Percentiles rank a stretch among this genome's conserved stretches.
These are phyloP conservation scores for Pneumocystis canis DNA, from an alignment of 1,139 yeast species.

Conservation along the genomic window DNA sequence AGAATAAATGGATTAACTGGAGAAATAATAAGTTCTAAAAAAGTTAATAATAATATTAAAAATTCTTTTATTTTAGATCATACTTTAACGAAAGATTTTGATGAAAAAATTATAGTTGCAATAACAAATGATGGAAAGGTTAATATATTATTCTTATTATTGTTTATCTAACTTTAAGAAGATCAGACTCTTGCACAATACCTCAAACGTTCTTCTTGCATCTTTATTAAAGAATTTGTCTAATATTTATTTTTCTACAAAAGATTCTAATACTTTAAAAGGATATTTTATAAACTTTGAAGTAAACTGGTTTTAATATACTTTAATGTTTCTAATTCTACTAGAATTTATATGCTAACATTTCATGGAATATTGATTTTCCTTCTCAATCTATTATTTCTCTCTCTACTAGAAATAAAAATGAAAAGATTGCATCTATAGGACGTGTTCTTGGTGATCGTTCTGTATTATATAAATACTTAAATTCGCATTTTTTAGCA, in stretches of 20 bases:
- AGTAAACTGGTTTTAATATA: slow-evolving; percentile 13
- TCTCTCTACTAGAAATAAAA: slow-evolving; percentile 21
- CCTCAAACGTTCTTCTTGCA: neutral
- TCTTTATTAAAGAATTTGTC: neutral
- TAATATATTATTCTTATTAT: neutral
- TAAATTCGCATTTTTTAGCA: slow-evolving; percentile 55
- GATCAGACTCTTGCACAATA: neutral
- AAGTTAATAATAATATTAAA: neutral
- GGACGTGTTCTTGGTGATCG: slow-evolving; percentile 61
- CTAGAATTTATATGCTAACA: slow-evolving; percentile 22
- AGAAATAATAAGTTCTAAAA: neutral
- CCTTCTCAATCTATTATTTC: slow-evolving; percentile 16
- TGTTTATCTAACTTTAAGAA: neutral
- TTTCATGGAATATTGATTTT: slow-evolving; percentile 29
- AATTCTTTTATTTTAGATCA: neutral
- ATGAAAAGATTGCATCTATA: slow-evolving; percentile 38
- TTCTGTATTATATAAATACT: slow-evolving; percentile 68
- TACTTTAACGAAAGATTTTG: neutral
- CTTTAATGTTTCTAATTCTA: slow-evolving; percentile 19
- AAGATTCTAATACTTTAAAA: neutral
- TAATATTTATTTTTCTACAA: slow-evolving; percentile 14
- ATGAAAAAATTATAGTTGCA: neutral
- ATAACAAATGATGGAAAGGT: neutral
- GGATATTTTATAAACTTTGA: neutral
- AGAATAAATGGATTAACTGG: neutral